Conservation (phyloP, 306 rosid genomes). For the Vigna reflexopilosa region DNA sequence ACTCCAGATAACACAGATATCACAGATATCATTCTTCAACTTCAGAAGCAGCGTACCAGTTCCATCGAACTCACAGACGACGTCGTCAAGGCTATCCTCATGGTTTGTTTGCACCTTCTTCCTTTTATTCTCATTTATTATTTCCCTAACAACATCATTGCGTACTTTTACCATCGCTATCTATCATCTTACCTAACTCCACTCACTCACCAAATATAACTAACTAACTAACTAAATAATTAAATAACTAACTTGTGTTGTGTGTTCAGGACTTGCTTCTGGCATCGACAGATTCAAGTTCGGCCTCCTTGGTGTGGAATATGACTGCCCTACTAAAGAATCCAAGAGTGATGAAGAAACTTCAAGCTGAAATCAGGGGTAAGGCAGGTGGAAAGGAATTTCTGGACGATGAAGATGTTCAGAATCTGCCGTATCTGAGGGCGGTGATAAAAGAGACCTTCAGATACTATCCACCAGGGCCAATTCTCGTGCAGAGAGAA, state of each 20-base stretch:
- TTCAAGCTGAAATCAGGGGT: conserved; percentile 13
- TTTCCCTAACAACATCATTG: no score
- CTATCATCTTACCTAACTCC: no score
- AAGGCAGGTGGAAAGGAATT: not conserved
- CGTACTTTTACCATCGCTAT: no score
- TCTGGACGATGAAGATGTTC: conserved; percentile 13
- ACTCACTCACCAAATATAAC: no score
- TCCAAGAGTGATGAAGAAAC: conserved; percentile 23
- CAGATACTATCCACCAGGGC: not conserved
- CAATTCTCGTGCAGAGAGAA: conserved; percentile 20
- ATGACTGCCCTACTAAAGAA: conserved; percentile 30
- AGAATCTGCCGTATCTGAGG: conserved; percentile 27
- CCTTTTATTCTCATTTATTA: not conserved
- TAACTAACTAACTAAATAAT: no score
- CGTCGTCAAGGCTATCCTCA: conserved; percentile 21
- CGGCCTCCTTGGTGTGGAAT: conserved; percentile 3
- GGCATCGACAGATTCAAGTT: conserved; percentile 23
- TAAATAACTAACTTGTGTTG: no score
- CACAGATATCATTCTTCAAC: conserved; percentile 4
- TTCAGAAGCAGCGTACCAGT: not conserved
- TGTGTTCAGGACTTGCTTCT: conserved; percentile 18
- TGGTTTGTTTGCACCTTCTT: not conserved
- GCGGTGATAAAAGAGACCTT: conserved; percentile 25
- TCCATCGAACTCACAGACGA: not conserved
- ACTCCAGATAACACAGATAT: not conserved